Percentiles rank a stretch among this genome's conserved stretches.
Conservation (phyloP, 495 filamentous ascomycete genomes). For the Penicillium canescens region DNA sequence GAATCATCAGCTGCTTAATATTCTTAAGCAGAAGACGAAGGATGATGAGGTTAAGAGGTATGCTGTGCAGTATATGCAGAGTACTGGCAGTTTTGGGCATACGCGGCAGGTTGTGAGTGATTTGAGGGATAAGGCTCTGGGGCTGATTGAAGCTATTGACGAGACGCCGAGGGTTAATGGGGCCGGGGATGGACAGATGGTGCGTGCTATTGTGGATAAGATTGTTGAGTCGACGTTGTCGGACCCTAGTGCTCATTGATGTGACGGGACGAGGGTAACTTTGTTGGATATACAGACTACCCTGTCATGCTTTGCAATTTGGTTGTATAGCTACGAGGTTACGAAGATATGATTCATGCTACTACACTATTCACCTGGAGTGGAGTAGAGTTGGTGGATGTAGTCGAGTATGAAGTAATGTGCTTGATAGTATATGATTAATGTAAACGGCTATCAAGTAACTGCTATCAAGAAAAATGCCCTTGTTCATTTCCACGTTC, state of each 20-base stretch:
- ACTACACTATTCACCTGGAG: neutral
- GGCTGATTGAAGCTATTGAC: slow-evolving; percentile 70
- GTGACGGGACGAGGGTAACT: neutral
- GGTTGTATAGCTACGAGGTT: slow-evolving; percentile 1
- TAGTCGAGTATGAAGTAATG: neutral
- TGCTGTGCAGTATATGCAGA: slow-evolving; percentile 89
- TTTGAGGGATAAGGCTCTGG: slow-evolving; percentile 64
- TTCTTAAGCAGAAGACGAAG: slow-evolving; percentile 83
- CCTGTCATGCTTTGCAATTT: neutral
- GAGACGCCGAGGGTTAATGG: slow-evolving; percentile 34
- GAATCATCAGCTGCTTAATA: slow-evolving; percentile 85
- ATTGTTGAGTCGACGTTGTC: slow-evolving; percentile 43
- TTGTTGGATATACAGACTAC: neutral
- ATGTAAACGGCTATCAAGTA: neutral
- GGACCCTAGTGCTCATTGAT: slow-evolving; percentile 9
- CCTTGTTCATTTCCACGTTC: slow-evolving; percentile 2
- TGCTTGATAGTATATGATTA: neutral
- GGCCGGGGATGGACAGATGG: slow-evolving; percentile 36
- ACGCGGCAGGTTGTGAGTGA: slow-evolving; percentile 68
- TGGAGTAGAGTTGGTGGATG: too few species aligned
- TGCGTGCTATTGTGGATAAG: slow-evolving; percentile 47
- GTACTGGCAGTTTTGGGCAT: slow-evolving; percentile 86
- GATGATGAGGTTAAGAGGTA: slow-evolving; percentile 89
- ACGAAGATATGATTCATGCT: slow-evolving; percentile 8
- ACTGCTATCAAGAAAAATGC: slow-evolving; percentile 7